These are phyloP conservation scores for Fusarium pilosicola DNA, from an alignment of 2,329 filamentous ascomycete genomes.

Conservation along the genomic window DNA sequence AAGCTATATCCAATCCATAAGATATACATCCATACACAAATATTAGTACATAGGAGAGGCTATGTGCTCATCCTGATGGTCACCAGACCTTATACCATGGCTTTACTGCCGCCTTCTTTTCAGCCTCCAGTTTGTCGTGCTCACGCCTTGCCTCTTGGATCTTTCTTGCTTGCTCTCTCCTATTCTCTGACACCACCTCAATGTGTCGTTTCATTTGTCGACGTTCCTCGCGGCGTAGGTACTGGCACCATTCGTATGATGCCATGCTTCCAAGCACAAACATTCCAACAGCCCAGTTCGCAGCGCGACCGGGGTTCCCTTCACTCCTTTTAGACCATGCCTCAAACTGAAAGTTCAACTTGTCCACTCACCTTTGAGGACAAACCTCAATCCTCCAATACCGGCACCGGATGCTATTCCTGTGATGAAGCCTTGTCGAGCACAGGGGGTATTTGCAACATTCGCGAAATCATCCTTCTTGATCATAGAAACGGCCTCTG, in stretches of 20 bases:
- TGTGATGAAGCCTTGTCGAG: conserved; percentile 81
- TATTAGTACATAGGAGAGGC: conserved; percentile 29
- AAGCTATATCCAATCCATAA: conserved; percentile 20
- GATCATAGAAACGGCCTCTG: conserved; percentile 73
- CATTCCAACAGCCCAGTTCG: conserved; percentile 86
- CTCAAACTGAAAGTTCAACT: neutral
- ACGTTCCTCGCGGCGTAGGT: conserved; percentile 76
- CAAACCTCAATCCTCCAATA: conserved; percentile 76
- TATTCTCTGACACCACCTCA: conserved; percentile 69
- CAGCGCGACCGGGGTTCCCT: conserved; percentile 60
- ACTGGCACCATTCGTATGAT: conserved; percentile 87
- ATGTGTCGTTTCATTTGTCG: conserved; percentile 87
- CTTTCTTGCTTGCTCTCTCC: conserved; percentile 56
- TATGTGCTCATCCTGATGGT: conserved; percentile 1
- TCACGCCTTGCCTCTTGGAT: conserved; percentile 55
- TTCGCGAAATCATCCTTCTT: conserved; percentile 75
- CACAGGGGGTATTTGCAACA: conserved; percentile 83
- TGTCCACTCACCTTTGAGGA: conserved; percentile 74
- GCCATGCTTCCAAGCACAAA: conserved; percentile 76
- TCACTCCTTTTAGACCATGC: conserved; percentile 18
- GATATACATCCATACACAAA: conserved; percentile 39
- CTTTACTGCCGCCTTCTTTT: conserved; percentile 50
- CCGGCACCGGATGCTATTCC: conserved; percentile 85
- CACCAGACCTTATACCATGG: conserved; percentile 69
- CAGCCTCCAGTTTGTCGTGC: conserved; percentile 46